These are phyloP conservation scores for Gossypioides kirkii DNA, from an alignment of 345 rosid genomes.

Conservation along the genomic window DNA sequence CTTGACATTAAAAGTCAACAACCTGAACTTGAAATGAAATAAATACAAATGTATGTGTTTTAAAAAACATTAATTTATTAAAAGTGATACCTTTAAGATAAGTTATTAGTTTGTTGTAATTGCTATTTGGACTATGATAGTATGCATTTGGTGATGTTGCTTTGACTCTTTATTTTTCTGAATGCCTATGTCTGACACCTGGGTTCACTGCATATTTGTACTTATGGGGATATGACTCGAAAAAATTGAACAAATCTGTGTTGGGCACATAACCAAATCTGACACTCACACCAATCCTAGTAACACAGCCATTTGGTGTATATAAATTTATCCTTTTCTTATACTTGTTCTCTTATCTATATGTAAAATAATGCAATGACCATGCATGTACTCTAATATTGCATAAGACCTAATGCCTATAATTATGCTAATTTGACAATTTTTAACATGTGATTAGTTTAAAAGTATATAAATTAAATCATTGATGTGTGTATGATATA, in stretches of 20 bases:
- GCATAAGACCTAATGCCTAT: no score
- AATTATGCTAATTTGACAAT: no score
- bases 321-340: neutral
- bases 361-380: neutral
- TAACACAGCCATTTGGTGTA: neutral
- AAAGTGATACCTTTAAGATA: neutral
- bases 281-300: neutral
- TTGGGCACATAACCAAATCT: neutral
- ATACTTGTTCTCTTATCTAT: neutral
- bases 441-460: no score
- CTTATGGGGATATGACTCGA: neutral
- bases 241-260: no score
- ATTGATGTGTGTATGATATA: no score
- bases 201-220: no score
- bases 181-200: no score
- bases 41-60: no score
- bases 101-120: neutral
- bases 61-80: no score
- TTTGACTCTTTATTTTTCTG: neutral
- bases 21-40: no score
- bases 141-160: neutral
- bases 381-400: constrained; percentile 21
- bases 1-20: no score
- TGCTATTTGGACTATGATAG: neutral
- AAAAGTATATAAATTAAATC: no score